phyloP scores from a whole-genome alignment of 2,329 filamentous ascomycete genomes.

The Hyphodiscus sp. region DNA sequence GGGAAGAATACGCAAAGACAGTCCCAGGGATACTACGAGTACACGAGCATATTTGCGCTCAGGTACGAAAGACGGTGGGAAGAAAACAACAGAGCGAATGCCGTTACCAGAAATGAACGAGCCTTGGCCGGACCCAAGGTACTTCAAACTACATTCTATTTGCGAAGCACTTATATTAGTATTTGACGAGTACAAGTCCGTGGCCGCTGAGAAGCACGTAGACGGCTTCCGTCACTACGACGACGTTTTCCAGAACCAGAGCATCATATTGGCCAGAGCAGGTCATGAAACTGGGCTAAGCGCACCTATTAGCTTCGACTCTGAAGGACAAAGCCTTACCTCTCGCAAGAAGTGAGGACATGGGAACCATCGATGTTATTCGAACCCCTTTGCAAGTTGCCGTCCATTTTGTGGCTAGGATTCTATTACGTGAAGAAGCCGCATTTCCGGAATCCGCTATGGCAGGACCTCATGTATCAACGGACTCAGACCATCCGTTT shows the following conservation, averaged over 20 bases:
- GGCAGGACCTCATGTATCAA: slow-evolving; percentile 10
- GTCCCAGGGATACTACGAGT: slow-evolving; percentile 15
- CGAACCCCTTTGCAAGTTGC: slow-evolving; percentile 15
- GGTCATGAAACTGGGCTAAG: slow-evolving; percentile 11
- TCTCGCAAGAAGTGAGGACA: slow-evolving; percentile 17
- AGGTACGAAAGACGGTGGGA: slow-evolving; percentile 13
- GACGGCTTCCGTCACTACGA: slow-evolving; percentile 16
- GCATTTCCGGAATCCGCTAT: slow-evolving; percentile 16
- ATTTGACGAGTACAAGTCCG: slow-evolving; percentile 15
- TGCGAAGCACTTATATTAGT: slow-evolving; percentile 17
- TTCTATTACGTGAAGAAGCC: slow-evolving; percentile 17
- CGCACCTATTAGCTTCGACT: slow-evolving; percentile 15
- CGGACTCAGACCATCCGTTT: slow-evolving; percentile 7
- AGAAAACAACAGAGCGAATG: slow-evolving; percentile 12
- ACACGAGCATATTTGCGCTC: slow-evolving; percentile 15
- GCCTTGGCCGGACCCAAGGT: slow-evolving; percentile 13
- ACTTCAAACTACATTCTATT: slow-evolving; percentile 16
- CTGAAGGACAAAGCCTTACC: slow-evolving; percentile 17
- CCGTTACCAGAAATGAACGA: slow-evolving; percentile 9
- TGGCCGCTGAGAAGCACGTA: slow-evolving; percentile 14
- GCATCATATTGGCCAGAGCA: slow-evolving; percentile 13
- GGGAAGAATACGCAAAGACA: slow-evolving; percentile 11
- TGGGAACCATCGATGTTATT: slow-evolving; percentile 16
- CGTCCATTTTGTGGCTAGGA: slow-evolving; percentile 14
- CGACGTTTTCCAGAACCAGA: slow-evolving; percentile 14